Percentiles rank a stretch among this genome's conserved stretches.
phyloP scores from a whole-genome alignment of 768 basidiomycete species.

The Hemileccinum impolitum region DNA sequence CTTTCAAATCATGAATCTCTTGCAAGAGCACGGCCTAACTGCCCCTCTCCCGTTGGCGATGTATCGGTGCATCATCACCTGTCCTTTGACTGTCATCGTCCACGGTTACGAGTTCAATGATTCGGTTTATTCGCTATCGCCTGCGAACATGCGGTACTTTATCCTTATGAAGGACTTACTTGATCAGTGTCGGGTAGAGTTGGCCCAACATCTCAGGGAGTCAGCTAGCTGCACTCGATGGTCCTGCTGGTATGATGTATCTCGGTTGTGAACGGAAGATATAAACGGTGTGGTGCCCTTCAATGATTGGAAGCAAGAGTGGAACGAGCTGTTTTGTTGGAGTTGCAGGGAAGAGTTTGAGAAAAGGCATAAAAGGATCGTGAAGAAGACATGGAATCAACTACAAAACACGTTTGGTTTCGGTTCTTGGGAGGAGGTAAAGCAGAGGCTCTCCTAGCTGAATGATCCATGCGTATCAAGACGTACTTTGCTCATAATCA shows the following conservation, averaged over 20 bases:
- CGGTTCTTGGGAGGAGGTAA: slow-evolving; percentile 2
- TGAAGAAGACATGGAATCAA: not conserved
- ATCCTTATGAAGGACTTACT: slow-evolving; percentile 5
- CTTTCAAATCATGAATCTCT: slow-evolving; percentile 17
- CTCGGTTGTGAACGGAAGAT: not conserved
- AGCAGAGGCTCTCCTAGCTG: too few species aligned
- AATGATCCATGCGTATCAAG: too few species aligned
- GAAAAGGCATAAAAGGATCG: not conserved
- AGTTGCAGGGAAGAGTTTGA: not conserved
- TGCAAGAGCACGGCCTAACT: slow-evolving; percentile 2
- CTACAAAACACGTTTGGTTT: slow-evolving; percentile 6
- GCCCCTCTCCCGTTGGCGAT: slow-evolving; percentile 6
- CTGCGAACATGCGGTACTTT: slow-evolving; percentile 2
- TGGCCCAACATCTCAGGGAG: not conserved
- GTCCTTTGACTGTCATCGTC: not conserved
- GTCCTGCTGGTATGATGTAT: not conserved
- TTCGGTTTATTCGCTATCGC: not conserved
- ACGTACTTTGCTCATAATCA: too few species aligned
- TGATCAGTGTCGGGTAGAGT: not conserved
- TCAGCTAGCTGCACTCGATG: not conserved
- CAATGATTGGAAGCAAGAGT: not conserved
- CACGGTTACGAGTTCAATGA: slow-evolving; percentile 3
- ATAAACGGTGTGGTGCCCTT: not conserved
- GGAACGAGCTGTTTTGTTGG: slow-evolving; percentile 3
- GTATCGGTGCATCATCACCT: slow-evolving; percentile 1